A percentile compares a stretch with the other conserved stretches of the same genome.
Evolutionary conservation across 495 filamentous ascomycete species (phyloP).

Genomic region (Extremus antarcticus): DNA sequence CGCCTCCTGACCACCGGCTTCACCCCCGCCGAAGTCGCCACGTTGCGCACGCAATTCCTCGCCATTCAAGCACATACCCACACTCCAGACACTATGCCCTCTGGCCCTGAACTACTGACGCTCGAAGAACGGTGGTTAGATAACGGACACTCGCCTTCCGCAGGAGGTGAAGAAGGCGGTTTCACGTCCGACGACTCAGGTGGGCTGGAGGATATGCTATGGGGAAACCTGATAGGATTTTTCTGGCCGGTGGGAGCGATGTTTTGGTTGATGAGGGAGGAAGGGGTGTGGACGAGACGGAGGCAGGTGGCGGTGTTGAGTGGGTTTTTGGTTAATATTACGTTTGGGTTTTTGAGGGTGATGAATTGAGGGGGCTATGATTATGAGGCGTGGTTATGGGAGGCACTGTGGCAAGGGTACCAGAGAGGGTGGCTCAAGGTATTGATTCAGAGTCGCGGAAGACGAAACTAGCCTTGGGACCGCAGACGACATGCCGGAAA

Average conservation of each 20-base stretch:
- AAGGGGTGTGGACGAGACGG: slow-evolving; percentile 74
- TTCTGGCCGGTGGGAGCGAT: slow-evolving; percentile 84
- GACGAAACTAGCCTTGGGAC: slow-evolving; percentile 11
- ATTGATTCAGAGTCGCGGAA: background rate
- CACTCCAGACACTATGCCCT: slow-evolving; percentile 78
- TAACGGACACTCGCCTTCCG: slow-evolving; percentile 42
- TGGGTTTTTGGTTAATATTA: slow-evolving; percentile 64
- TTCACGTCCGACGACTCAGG: slow-evolving; percentile 38
- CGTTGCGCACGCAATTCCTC: slow-evolving; percentile 75
- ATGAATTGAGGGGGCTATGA: slow-evolving; percentile 22
- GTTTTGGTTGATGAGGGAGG: slow-evolving; percentile 75
- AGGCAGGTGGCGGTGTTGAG: slow-evolving; percentile 74
- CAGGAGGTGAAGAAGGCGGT: slow-evolving; percentile 17
- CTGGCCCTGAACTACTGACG: slow-evolving; percentile 44
- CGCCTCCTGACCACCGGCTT: slow-evolving; percentile 71
- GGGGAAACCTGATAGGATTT: slow-evolving; percentile 81
- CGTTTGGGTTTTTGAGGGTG: slow-evolving; percentile 56
- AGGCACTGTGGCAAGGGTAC: background rate
- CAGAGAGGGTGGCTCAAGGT: background rate
- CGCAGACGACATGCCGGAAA: slow-evolving; percentile 16
- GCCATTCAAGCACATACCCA: slow-evolving; percentile 63
- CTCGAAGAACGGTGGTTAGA: slow-evolving; percentile 94
- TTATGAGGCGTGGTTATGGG: background rate
- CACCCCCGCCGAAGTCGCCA: slow-evolving; percentile 65
- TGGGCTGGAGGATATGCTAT: slow-evolving; percentile 71